phyloP scores from a whole-genome alignment of 257 asterid species.

The Forsythia suspensa region DNA sequence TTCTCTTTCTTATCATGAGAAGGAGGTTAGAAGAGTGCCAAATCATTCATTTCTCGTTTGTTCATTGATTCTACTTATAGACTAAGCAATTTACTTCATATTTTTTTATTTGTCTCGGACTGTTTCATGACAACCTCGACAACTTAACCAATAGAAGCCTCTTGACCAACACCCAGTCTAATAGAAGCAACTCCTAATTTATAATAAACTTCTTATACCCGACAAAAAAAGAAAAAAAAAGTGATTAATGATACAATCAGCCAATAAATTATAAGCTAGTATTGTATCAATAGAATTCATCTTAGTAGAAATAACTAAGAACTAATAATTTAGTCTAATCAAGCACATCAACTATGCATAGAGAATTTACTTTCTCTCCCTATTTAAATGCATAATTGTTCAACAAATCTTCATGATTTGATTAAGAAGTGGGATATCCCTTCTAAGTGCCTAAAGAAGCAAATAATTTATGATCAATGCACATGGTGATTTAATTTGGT shows the following conservation, averaged over 20 bases:
- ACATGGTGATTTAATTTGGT: constrained; percentile 49
- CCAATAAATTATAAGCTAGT: neutral
- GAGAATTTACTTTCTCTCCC: neutral
- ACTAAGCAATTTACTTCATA: neutral
- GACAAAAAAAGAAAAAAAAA: neutral
- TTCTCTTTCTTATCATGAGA: neutral
- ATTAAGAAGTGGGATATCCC: neutral
- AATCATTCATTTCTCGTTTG: neutral
- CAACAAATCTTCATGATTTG: neutral
- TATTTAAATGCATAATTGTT: neutral
- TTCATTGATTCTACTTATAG: neutral
- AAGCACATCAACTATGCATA: neutral
- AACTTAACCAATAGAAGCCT: neutral
- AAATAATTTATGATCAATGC: constrained; percentile 31
- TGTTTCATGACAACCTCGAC: too few species aligned
- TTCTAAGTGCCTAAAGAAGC: neutral
- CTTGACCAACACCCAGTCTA: neutral
- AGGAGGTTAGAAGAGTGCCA: neutral
- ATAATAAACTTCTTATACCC: neutral
- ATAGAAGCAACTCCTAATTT: neutral
- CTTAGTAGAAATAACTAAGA: neutral
- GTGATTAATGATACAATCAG: neutral
- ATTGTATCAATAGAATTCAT: neutral
- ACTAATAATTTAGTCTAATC: neutral
- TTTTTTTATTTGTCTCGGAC: neutral